Evolutionary conservation across 2,329 filamentous ascomycete species (phyloP), one percentile per base, ranked within the genome.

Genomic region (Leptoxyphium fumago): DNA sequence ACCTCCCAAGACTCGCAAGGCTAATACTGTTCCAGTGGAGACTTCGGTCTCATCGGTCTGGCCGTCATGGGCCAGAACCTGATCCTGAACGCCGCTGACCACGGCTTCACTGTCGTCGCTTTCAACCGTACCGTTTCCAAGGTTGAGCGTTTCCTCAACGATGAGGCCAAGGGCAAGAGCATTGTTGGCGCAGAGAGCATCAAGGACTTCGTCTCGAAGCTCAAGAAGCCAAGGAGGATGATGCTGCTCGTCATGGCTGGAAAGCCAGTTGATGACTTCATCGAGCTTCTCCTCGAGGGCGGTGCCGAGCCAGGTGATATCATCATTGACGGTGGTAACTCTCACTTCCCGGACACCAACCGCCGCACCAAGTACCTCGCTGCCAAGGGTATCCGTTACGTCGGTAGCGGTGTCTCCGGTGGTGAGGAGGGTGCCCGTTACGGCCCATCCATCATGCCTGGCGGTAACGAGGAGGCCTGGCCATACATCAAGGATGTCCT

Each of bases 211-310:
- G 78, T 89, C 63, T 71, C 78, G 69, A 95, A 95, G 79, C 84
- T 98, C 66, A 96, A 96, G 85, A 85, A 77, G 61, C 91, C 91
- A 62, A 86, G 91, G 61, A 84, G 88, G 61, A 79, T 98, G 70
- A 98, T 98, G 91, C 79, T 98, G 62, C 83, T 98, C 57, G 91
- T 98, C 71, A 93, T 95, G 83, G 91, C 91, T 59, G 91, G 91
- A 63, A 84, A 91, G 75, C 82, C 91, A 52, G 91, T 98, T 57
- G 91, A 98, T 67, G 85, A 94, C 74, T 96, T 94, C 82, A 96
- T 98, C 62, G 87, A 95, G 77, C 80, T 81, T 57, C 82, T 98
- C 54, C 65, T 51, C 48, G 63, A 68, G 59, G 67, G 66, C 54
- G 78, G 84, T 63, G 73, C 89, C 53, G 81, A 87, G 65, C 64